Evolutionary conservation across 306 rosid genomes (phyloP), one percentile per base, ranked within the genome.

Genomic region (Pachyrhizus erosus): DNA sequence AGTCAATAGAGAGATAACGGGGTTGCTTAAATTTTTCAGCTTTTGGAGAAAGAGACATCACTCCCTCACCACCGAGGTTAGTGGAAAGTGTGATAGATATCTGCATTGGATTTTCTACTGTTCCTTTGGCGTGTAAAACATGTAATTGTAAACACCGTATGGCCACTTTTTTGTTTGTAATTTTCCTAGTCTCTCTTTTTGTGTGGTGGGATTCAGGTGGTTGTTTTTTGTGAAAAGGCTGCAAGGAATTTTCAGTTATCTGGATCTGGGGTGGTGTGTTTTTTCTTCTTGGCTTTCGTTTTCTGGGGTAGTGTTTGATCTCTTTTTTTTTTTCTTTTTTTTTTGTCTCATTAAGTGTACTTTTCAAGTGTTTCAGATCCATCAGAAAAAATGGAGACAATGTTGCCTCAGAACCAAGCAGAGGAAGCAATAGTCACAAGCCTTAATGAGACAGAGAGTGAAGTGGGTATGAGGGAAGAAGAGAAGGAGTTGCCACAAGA

Each of bases 401-500:
- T 96, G 99, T 84, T 89, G 90, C 40, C 90, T 33, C 96, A 89
- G 86, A 93, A 88, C 83, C 97, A 93, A 82, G 92, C 89, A 81
- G 99, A 96, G 85, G 99, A 96, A 82, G 92, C 99, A 42, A 93
- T 96, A 75, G 99, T 93, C 31, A 40, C 89, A 5, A 94, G 86
- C 87, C 64, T 83, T 7, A 91, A 76, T 37, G 98, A 95, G 65
- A 70, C 90, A 58, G 96, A 87, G 67, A 80, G 87, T 21, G 92
- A 88, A 26, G 87, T 42, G 2, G 84, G 83, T 1, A 21, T 81
- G 2, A 80, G 79, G 9, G 92, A 86, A 74, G 89, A 83, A 76
- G 91, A 68, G 9, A 57, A 69, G 37, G 67, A 33, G 62, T 67
- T 51, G 8, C 84, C 75, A 26, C 84, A 78, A 26, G 87, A 87